Base-by-base conservation (phyloP, 108 stramenopile genomes). In the Nannochloropsis gaditana region DNA sequence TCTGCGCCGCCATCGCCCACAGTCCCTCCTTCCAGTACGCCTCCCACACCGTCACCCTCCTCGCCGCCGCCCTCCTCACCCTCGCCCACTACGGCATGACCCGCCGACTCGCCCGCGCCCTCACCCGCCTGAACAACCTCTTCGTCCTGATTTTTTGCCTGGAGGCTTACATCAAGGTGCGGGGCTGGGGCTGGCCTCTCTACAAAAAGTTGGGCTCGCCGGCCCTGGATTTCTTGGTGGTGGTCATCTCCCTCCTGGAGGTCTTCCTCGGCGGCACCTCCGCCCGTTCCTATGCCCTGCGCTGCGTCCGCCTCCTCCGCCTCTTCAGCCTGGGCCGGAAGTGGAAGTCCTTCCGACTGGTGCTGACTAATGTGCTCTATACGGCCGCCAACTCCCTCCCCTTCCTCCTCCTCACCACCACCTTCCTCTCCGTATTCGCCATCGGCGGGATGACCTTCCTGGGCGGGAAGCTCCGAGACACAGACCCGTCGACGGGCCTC, bases 71-170 rank as follows among this genome's bases (percentile, higher is more conserved):
- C 19, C 59, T 73, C 59, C 6, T 73, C 19, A n/a, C 59, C 19
- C 59, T 73, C 6, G 59, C 59, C 4, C 59, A 73, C 59, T 73
- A 73, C n/a, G 59, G 59, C 59, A 73, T 73, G 59, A n/a, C 59
- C 59, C 59, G 19, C 5, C 15, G 4, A 6, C 8, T 73, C 19
- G n/a, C 4, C n/a, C 15, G n/a, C 4, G n/a, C 59, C 6, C 59
- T 73, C 5, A 73, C 59, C 19, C 15, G 19, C 5, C 15, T 73
- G 59, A 73, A 73, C 59, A 73, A 73, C n/a, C n/a, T 73, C n/a
- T 73, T 73, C 3, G 59, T 73, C 3, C n/a, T 73, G 15, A n/a
- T 73, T 4, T 73, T 73, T 73, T 73, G 59, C n/a, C 6, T 73
- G 59, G 59, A 73, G 59, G 59, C n/a, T 3, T n/a, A n/a, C 19